These are phyloP conservation scores for Vaccinium myrtillus DNA, from an alignment of 148 eudicot species.

Conservation along the genomic window DNA sequence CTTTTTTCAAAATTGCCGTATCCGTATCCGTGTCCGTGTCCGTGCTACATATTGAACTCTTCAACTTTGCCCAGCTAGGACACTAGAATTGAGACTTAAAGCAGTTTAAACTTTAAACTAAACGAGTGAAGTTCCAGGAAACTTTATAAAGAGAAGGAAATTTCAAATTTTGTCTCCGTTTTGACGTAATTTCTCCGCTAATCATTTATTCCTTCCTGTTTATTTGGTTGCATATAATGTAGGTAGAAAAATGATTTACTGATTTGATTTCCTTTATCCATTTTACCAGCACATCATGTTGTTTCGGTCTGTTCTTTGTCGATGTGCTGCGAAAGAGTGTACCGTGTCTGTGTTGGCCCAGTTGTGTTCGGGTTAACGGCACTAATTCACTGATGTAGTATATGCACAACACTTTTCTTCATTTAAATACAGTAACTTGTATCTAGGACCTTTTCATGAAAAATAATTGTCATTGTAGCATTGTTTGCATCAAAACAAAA, in stretches of 20 bases:
- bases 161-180: background rate
- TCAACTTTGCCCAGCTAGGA: background rate
- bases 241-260: background rate
- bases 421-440: no score
- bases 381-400: no score
- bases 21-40: no score
- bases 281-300: background rate
- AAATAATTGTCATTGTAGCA: no score
- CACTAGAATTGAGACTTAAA: background rate
- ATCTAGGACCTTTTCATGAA: no score
- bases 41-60: no score
- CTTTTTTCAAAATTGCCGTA: no score
- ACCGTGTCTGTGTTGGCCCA: no score
- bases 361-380: no score
- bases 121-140: background rate
- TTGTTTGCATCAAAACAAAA: no score
- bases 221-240: background rate
- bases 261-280: background rate
- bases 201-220: background rate
- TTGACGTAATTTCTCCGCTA: background rate
- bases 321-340: no score
- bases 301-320: background rate
- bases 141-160: background rate
- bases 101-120: background rate
- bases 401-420: no score